Evolutionary conservation across 345 rosid genomes (phyloP).

Genomic region (sweet orange (Citrus sinensis)): DVS_A1.0 CM039165.1:11883001-11883500

Average conservation of each 20-base stretch:
- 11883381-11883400: not conserved
- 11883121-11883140: not conserved
- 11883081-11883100: not conserved
- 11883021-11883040: constrained; percentile 16
- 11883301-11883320: not conserved
- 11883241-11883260: not conserved
- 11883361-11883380: not conserved
- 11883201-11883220: not conserved
- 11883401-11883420: not conserved
- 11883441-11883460: constrained; percentile 1
- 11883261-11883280: not conserved
- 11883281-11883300: not conserved
- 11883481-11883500: not conserved
- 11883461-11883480: not conserved
- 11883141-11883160: not conserved
- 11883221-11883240: not conserved
- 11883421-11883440: not conserved
- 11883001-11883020: constrained; percentile 19
- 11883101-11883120: not conserved
- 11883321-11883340: not conserved
- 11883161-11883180: not conserved
- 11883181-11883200: not conserved
- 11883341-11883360: not conserved
- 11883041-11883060: not conserved
- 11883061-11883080: not conserved